Evolutionary conservation across 2,329 filamentous ascomycete species (phyloP).

Genomic region (Ceratocystis albifundus): DNA sequence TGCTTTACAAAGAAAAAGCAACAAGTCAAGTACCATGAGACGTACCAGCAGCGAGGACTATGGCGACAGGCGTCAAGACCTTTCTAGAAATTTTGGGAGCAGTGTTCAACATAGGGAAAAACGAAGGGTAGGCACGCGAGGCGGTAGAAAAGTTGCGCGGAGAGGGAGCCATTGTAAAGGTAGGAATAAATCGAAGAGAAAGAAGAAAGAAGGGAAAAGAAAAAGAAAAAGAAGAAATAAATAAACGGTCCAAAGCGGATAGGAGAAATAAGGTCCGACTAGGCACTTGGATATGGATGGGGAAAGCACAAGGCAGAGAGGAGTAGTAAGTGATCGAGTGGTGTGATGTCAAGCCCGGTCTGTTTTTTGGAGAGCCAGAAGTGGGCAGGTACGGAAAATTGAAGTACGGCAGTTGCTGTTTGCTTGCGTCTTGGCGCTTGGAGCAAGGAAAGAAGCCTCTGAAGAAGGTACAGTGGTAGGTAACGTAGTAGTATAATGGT

Average conservation of each 20-base stretch:
- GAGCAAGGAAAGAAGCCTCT: not conserved
- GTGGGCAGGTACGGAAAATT: not conserved
- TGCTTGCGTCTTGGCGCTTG: not conserved
- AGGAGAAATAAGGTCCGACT: not conserved
- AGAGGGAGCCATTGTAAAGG: constrained; percentile 22
- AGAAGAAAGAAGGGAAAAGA: not conserved
- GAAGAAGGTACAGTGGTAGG: not conserved
- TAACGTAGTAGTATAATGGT: no score
- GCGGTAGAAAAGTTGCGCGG: constrained; percentile 27
- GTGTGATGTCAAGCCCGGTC: constrained; percentile 8
- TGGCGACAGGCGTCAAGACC: constrained; percentile 28
- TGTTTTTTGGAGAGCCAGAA: constrained; percentile 10
- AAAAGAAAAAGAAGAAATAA: not conserved
- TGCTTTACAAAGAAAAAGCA: not conserved
- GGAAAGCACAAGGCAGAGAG: not conserved
- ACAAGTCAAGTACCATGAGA: not conserved
- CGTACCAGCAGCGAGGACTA: constrained; percentile 29
- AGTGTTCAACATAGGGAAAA: constrained; percentile 28
- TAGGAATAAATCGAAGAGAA: not conserved
- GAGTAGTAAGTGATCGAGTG: not conserved
- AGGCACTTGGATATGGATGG: not conserved
- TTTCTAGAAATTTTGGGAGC: constrained; percentile 17
- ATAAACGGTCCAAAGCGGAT: not conserved
- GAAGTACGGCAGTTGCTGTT: not conserved
- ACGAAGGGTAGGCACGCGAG: constrained; percentile 28